Percentiles rank a stretch among this genome's conserved stretches.
Conservation (phyloP, 2,329 filamentous ascomycete genomes). For the Paraconiothyrium sp. region DNA sequence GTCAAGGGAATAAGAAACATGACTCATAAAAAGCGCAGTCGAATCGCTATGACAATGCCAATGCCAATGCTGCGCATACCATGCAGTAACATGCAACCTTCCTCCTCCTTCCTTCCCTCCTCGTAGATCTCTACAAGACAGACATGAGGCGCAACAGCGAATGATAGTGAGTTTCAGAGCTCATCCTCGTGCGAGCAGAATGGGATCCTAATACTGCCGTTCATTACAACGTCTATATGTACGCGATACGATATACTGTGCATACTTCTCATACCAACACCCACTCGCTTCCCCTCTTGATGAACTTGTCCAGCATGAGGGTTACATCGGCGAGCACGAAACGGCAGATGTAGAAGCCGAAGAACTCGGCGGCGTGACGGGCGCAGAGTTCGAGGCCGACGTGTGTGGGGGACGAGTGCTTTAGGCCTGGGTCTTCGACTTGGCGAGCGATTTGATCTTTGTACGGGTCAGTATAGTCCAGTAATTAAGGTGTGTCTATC, state of each 20-base stretch:
- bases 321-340: slow-evolving; percentile 90
- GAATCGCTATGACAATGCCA: slow-evolving; percentile 3
- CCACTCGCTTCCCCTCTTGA: slow-evolving; percentile 97
- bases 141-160: background rate
- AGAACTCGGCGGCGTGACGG: slow-evolving; percentile 95
- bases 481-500: background rate
- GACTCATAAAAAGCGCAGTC: slow-evolving; percentile 9
- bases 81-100: slow-evolving; percentile 1
- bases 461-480: slow-evolving; percentile 18
- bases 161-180: slow-evolving; percentile 11
- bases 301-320: slow-evolving; percentile 91
- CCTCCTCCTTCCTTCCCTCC: background rate
- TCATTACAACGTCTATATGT: slow-evolving; percentile 13
- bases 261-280: slow-evolving; percentile 65
- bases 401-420: slow-evolving; percentile 91
- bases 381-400: slow-evolving; percentile 94
- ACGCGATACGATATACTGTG: background rate
- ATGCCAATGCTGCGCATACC: background rate
- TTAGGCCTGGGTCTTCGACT: slow-evolving; percentile 92
- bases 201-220: slow-evolving; percentile 15
- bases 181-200: background rate
- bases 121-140: background rate
- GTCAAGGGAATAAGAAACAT: slow-evolving; percentile 11
- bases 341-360: slow-evolving; percentile 94
- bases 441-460: slow-evolving; percentile 94